Base-by-base conservation (phyloP, 345 rosid species). In the Melaleuca alternifolia region DNA sequence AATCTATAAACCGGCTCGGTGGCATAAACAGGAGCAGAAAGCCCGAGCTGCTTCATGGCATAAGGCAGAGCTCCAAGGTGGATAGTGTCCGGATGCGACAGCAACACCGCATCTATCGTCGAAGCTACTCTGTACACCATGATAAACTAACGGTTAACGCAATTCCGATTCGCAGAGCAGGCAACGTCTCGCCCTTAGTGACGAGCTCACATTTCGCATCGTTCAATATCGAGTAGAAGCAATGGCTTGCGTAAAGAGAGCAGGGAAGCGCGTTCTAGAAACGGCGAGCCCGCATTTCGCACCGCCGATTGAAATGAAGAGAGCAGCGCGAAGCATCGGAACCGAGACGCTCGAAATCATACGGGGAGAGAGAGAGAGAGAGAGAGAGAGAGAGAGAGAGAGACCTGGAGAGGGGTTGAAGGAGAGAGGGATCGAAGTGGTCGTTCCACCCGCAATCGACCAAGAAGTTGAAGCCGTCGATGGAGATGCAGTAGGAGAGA, bases 391-490 rank as follows among this genome's bases (percentile, higher is more conserved):
- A 18, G 21, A 11, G 2, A 11, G 21, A 3, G 37, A 37, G 1
- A 76, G 23, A 95, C 99, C 94, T 94, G 89, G 99, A 93, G 86
- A 97, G 98, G 85, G 99, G 99, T 79, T 95, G 90, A 85, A 97
- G 98, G 79, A 97, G 95, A 18, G 98, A 93, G 44, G 95, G 88
- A 57, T 96, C 98, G 84, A 97, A 97, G 84, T 93, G 95, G 89
- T 97, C 99, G 90, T 97, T 97, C 99, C 99, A 97, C 54, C 99
- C 99, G 87, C 99, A 97, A 86, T 97, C 99, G 88, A 96, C 61
- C 48, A 97, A 89, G 95, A 97, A 94, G 89, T 93, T 94, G 92
- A 97, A 97, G 88, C 94, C 94, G 87, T 97, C 99, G 50, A 97
- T 88, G 89, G 98, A 94, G 89, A 96, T 94, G n/a, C 96, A 85